A percentile compares a stretch with the other conserved stretches of the same genome.
Conservation (phyloP, 805 yeast species). For the Millerago galiae region DNA sequence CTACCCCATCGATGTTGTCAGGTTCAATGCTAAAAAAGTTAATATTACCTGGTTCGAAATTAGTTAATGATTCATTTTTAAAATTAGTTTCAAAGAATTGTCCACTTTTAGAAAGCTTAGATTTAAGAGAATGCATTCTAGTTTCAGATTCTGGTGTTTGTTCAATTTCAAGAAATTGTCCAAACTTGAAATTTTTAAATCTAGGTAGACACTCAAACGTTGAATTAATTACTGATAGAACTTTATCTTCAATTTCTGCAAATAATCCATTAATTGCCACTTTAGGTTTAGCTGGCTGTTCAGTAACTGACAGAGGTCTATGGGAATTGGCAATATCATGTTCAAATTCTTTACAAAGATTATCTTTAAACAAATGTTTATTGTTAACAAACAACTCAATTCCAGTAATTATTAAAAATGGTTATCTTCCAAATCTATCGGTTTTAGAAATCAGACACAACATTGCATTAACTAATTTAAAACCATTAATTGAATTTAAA, state of each 20-base stretch:
- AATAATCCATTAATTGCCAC: conserved; percentile 48
- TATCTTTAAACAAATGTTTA: conserved; percentile 72
- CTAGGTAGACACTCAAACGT: conserved; percentile 75
- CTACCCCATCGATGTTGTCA: conserved; percentile 41
- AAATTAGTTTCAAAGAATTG: conserved; percentile 45
- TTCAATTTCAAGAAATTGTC: conserved; percentile 58
- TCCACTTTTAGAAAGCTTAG: conserved; percentile 57
- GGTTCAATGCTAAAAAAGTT: conserved; percentile 34
- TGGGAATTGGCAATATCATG: conserved; percentile 69
- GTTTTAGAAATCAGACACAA: conserved; percentile 76
- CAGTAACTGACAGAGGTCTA: conserved; percentile 64
- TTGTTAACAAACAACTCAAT: conserved; percentile 50
- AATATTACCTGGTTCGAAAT: conserved; percentile 65
- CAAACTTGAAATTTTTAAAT: conserved; percentile 51
- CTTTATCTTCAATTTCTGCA: conserved; percentile 50
- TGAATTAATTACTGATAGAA: conserved; percentile 60
- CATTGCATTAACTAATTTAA: conserved; percentile 47
- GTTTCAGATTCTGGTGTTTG: conserved; percentile 73
- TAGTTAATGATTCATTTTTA: conserved; percentile 55
- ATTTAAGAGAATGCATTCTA: conserved; percentile 76
- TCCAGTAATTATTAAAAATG: conserved; percentile 38
- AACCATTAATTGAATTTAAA: conserved; percentile 64
- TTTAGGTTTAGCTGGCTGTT: conserved; percentile 85
- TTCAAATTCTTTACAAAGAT: conserved; percentile 47
- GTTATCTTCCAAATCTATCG: conserved; percentile 50